Conservation (phyloP, 257 asterid species). For the Solanum chmielewskii region DNA sequence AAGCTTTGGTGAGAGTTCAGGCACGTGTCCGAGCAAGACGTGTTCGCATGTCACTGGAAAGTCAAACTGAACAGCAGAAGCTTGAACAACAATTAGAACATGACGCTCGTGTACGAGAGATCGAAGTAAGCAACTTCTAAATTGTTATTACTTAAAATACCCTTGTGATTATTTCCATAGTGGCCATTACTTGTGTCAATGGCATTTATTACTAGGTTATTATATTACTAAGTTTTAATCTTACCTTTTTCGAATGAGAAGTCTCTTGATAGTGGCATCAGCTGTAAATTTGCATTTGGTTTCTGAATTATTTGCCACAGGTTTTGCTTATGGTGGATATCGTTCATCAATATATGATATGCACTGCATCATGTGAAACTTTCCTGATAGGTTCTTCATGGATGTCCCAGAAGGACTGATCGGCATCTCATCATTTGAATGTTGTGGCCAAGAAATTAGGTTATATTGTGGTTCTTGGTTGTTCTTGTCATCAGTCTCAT, state of each 20-base stretch:
- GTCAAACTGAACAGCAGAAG: slow-evolving; percentile 61
- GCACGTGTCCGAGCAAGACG: slow-evolving; percentile 99
- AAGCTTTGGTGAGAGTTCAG: slow-evolving; percentile 95
- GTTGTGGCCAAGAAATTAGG: neutral
- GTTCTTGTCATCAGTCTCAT: neutral
- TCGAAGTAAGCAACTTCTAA: slow-evolving; percentile 51
- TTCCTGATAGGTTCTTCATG: neutral
- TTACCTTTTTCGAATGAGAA: neutral
- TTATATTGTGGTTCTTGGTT: neutral
- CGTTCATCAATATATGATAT: neutral
- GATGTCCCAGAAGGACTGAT: neutral
- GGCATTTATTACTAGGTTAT: neutral
- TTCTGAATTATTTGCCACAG: neutral
- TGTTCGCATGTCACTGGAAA: slow-evolving; percentile 84
- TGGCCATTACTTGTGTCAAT: neutral
- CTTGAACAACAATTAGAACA: slow-evolving; percentile 67
- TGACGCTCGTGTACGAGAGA: slow-evolving; percentile 76
- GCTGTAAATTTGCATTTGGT: neutral
- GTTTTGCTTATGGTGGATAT: neutral
- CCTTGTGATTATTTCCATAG: neutral
- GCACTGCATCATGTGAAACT: neutral
- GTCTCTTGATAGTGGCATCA: neutral
- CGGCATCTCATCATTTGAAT: neutral
- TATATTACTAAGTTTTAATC: neutral
- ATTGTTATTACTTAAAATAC: neutral